Percentiles rank a stretch among this genome's conserved stretches.
These are phyloP conservation scores for Lepiota venenata DNA, from an alignment of 768 basidiomycete species.

Conservation along the genomic window DNA sequence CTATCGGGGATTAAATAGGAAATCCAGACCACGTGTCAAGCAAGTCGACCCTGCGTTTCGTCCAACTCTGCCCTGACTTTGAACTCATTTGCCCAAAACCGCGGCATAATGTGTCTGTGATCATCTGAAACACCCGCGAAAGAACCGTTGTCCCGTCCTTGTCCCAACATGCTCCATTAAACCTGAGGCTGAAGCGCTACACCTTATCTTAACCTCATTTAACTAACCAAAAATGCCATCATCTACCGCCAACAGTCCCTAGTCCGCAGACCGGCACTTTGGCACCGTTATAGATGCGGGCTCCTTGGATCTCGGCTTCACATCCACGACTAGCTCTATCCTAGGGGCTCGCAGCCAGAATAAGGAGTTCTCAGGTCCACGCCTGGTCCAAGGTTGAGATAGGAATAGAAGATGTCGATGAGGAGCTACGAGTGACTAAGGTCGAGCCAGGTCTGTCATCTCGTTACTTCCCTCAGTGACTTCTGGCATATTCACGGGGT, in stretches of 20 bases:
- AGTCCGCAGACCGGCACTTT: constrained; percentile 79
- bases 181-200: too few relatives aligned
- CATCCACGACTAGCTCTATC: constrained; percentile 96
- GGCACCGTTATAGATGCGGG: constrained; percentile 98
- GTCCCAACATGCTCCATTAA: too few relatives aligned
- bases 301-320: constrained; percentile 95
- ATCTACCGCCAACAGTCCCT: constrained; percentile 64
- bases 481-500: background rate
- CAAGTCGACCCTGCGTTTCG: too few relatives aligned
- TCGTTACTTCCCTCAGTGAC: background rate
- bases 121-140: too few relatives aligned
- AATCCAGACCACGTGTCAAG: too few relatives aligned
- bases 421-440: constrained; percentile 86
- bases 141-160: too few relatives aligned
- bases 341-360: constrained; percentile 48
- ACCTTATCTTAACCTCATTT: too few relatives aligned
- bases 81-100: too few relatives aligned
- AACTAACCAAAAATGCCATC: constrained; percentile 62
- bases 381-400: constrained; percentile 87
- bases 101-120: too few relatives aligned
- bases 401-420: constrained; percentile 73
- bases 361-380: constrained; percentile 48
- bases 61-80: too few relatives aligned
- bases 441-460: constrained; percentile 85
- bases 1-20: too few relatives aligned